Conservation (phyloP, 352 stramenopile genomes). For the Globisporangium parvum region DNA sequence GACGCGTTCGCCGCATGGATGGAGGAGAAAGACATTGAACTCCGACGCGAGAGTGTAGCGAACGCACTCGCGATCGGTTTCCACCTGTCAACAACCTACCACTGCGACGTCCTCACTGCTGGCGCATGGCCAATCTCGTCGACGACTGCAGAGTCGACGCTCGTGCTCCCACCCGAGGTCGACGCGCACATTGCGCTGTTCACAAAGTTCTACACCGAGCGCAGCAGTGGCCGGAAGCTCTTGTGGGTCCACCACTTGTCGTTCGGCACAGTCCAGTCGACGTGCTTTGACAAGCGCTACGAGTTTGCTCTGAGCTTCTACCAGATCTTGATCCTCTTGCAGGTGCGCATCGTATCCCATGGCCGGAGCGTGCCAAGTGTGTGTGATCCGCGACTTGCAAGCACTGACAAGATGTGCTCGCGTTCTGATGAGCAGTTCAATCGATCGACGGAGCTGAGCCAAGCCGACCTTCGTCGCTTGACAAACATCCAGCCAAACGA, state of each 20-base stretch:
- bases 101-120: constrained; percentile 79
- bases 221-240: constrained; percentile 72
- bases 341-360: constrained; percentile 24
- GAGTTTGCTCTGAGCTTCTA: constrained; percentile 82
- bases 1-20: constrained; percentile 65
- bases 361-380: too few relatives aligned
- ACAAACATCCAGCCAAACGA: constrained; percentile 63
- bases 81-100: constrained; percentile 51
- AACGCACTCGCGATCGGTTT: constrained; percentile 45
- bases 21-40: constrained; percentile 49
- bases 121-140: constrained; percentile 81
- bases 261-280: constrained; percentile 60
- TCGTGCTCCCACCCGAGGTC: constrained; percentile 50
- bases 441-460: constrained; percentile 27
- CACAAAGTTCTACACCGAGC: constrained; percentile 74
- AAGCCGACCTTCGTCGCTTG: constrained; percentile 27
- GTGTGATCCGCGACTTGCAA: neutral
- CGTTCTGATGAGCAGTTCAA: constrained; percentile 51
- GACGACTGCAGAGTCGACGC: constrained; percentile 36
- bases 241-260: constrained; percentile 78
- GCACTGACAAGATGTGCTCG: neutral
- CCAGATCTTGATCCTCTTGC: constrained; percentile 73
- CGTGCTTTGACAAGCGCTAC: constrained; percentile 70
- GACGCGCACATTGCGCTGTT: constrained; percentile 66
- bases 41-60: constrained; percentile 25